phyloP scores from a whole-genome alignment of 345 rosid species.

The Trapa bicornis region DNA sequence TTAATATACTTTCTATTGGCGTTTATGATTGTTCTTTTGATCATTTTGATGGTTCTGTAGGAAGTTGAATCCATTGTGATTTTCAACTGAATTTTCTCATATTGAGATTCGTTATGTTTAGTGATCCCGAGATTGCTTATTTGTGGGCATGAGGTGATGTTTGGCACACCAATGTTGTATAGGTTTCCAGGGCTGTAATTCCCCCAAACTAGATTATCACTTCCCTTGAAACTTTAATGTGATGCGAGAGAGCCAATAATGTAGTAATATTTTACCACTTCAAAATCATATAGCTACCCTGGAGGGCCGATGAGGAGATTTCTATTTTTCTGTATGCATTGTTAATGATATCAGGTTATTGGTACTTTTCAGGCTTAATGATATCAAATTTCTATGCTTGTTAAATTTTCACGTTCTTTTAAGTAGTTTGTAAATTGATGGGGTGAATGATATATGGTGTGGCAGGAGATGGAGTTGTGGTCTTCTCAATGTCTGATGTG shows the following conservation, averaged over 20 bases:
- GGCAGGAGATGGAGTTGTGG: constrained; percentile 78
- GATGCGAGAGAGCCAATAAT: too few species aligned
- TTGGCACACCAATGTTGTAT: neutral
- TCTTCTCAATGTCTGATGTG: constrained; percentile 77
- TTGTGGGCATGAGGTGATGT: neutral
- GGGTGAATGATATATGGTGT: constrained; percentile 1
- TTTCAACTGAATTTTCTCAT: neutral
- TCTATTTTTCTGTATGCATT: neutral
- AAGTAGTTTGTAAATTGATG: neutral
- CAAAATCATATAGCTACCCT: neutral
- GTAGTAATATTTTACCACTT: neutral
- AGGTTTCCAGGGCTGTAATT: too few species aligned
- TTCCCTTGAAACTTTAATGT: neutral
- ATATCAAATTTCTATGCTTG: neutral
- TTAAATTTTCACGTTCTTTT: neutral
- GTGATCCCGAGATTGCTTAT: neutral
- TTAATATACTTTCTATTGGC: neutral
- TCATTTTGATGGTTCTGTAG: neutral
- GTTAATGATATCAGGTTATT: neutral
- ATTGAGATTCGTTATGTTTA: neutral
- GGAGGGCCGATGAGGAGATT: neutral
- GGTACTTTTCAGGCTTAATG: neutral
- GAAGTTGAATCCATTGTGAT: neutral
- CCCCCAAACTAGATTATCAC: neutral
- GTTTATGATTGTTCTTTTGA: neutral